These are phyloP conservation scores for Euptelea pleiosperma DNA, from an alignment of 164 flowering plant species.

Conservation along the genomic window DNA sequence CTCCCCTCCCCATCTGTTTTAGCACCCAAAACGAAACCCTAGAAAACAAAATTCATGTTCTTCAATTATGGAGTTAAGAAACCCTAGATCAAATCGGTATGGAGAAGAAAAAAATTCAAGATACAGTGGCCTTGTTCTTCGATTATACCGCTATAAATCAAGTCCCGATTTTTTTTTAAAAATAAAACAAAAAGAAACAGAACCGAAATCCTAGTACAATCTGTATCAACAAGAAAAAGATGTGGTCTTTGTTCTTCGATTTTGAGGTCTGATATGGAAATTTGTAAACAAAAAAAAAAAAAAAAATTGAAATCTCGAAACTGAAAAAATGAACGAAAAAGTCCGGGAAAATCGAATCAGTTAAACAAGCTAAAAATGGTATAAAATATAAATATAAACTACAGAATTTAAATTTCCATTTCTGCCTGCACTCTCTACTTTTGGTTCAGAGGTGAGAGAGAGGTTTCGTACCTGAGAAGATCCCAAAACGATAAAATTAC, in stretches of 20 bases:
- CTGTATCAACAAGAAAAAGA: too few relatives aligned
- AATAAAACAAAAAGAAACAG: too few relatives aligned
- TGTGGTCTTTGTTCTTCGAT: too few relatives aligned
- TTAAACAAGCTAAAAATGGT: too few relatives aligned
- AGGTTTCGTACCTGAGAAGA: not conserved
- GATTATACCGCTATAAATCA: not conserved
- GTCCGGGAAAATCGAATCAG: too few relatives aligned
- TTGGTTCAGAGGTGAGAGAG: too few relatives aligned
- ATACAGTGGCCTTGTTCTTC: constrained; percentile 1
- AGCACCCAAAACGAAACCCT: not conserved
- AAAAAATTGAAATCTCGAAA: not conserved
- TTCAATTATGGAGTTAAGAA: too few relatives aligned
- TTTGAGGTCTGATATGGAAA: too few relatives aligned
- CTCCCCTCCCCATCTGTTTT: constrained; percentile 55
- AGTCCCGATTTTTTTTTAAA: too few relatives aligned
- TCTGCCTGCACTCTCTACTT: too few relatives aligned
- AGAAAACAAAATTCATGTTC: not conserved
- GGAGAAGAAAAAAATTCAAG: not conserved
- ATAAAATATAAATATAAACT: too few relatives aligned
- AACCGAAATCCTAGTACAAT: too few relatives aligned
- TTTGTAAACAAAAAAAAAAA: not conserved
- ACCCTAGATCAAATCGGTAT: not conserved
- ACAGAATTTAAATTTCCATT: not conserved
- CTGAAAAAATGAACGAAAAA: not conserved
- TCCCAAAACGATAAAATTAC: not conserved